These are phyloP conservation scores for Claviceps capensis DNA, from an alignment of 2,329 filamentous ascomycete genomes.

Conservation along the genomic window DNA sequence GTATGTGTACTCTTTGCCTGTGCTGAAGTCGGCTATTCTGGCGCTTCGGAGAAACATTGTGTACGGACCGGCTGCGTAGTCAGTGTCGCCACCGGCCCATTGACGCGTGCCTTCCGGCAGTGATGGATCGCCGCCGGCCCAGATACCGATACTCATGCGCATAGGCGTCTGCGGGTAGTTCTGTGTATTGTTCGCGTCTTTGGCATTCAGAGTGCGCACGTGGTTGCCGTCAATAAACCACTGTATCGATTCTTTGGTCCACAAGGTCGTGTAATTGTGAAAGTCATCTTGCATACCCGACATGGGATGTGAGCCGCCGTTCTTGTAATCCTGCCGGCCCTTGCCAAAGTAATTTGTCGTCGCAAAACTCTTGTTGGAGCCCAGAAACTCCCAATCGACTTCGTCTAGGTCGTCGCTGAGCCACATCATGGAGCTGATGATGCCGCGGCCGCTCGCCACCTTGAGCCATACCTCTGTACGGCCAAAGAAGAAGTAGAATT, in stretches of 20 bases:
- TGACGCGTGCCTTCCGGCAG: slow-evolving; percentile 43
- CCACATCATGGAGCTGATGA: slow-evolving; percentile 73
- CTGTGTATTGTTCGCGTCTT: slow-evolving; percentile 45
- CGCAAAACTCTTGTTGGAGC: slow-evolving; percentile 46
- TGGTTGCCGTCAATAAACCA: slow-evolving; percentile 57
- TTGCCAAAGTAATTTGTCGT: slow-evolving; percentile 73
- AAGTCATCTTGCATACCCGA: slow-evolving; percentile 44
- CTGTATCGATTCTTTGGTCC: slow-evolving; percentile 52
- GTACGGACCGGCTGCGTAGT: slow-evolving; percentile 54
- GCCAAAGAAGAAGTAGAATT: slow-evolving; percentile 80
- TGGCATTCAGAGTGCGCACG: slow-evolving; percentile 48
- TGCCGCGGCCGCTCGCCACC: slow-evolving; percentile 58
- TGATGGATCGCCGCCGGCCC: slow-evolving; percentile 45
- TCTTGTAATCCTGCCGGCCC: slow-evolving; percentile 48
- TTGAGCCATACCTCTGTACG: slow-evolving; percentile 66
- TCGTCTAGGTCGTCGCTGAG: slow-evolving; percentile 77
- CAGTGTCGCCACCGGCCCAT: slow-evolving; percentile 57
- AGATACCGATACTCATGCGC: slow-evolving; percentile 54
- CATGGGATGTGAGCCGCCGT: slow-evolving; percentile 45
- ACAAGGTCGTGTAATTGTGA: slow-evolving; percentile 66
- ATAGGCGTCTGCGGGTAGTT: slow-evolving; percentile 68
- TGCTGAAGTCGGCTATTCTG: slow-evolving; percentile 42
- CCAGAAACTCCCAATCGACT: slow-evolving; percentile 76
- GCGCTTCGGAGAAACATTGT: slow-evolving; percentile 59
- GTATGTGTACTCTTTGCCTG: slow-evolving; percentile 52